phyloP scores from a whole-genome alignment of 345 rosid species.

The Dovyalis caffra region DNA sequence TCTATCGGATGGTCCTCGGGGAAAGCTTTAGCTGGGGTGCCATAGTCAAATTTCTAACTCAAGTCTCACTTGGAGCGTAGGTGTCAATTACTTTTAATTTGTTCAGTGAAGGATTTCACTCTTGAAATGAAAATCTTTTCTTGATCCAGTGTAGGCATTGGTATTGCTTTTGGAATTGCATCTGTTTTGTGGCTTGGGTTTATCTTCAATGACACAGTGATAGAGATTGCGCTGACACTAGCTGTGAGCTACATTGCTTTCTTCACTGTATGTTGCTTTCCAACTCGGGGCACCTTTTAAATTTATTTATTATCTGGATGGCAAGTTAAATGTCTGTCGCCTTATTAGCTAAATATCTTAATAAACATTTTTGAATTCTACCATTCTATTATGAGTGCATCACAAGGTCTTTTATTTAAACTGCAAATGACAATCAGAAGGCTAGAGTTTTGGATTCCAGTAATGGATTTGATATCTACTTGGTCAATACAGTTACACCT shows the following conservation, averaged over 20 bases:
- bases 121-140: constrained; percentile 27
- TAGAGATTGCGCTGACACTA: constrained; percentile 80
- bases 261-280: constrained; percentile 69
- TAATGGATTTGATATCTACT: not conserved
- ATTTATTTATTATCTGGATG: constrained; percentile 4
- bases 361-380: not conserved
- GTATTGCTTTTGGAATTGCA: constrained; percentile 81
- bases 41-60: constrained; percentile 61
- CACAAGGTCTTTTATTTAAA: not conserved
- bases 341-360: not conserved
- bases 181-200: constrained; percentile 94
- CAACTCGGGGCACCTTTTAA: not conserved
- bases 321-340: not conserved
- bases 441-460: not conserved
- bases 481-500: not conserved
- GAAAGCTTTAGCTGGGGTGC: constrained; percentile 48
- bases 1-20: constrained; percentile 81
- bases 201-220: constrained; percentile 89
- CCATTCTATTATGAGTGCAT: not conserved
- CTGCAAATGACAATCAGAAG: not conserved
- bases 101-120: not conserved
- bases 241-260: constrained; percentile 92
- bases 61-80: constrained; percentile 91
- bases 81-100: constrained; percentile 36
- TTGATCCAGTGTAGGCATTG: constrained; percentile 77